Percentiles rank a stretch among this genome's conserved stretches.
These are phyloP conservation scores for Diaporthe sp. DNA, from an alignment of 2,329 filamentous ascomycete species.

Conservation along the genomic window DNA sequence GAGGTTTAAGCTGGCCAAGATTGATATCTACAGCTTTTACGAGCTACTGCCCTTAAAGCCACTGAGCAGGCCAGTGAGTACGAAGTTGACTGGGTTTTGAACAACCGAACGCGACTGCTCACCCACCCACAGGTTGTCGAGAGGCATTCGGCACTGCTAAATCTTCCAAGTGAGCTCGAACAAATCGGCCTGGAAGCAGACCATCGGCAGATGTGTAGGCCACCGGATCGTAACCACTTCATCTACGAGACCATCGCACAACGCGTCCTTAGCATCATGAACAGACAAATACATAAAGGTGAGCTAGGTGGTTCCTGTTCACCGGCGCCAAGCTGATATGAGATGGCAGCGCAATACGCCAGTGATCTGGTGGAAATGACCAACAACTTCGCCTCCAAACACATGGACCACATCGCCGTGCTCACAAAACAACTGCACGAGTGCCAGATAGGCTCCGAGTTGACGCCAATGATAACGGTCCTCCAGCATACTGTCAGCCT, in stretches of 20 bases:
- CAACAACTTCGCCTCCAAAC: constrained; percentile 13
- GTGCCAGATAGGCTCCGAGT: not conserved
- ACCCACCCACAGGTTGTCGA: constrained; percentile 16
- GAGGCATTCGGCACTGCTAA: constrained; percentile 31
- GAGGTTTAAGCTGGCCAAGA: constrained; percentile 16
- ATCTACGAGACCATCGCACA: constrained; percentile 28
- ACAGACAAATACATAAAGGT: constrained; percentile 32
- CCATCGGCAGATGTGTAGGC: constrained; percentile 30
- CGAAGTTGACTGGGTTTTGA: not conserved
- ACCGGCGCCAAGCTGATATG: not conserved
- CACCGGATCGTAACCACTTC: constrained; percentile 10
- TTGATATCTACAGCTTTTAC: constrained; percentile 32
- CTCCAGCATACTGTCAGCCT: not conserved
- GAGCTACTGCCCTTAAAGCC: constrained; percentile 18
- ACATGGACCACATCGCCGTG: constrained; percentile 10
- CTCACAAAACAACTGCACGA: constrained; percentile 20
- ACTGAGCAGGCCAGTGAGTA: constrained; percentile 3
- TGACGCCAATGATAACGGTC: not conserved
- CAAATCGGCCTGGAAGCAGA: constrained; percentile 30
- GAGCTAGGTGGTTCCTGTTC: too few relatives aligned
- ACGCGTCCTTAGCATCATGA: constrained; percentile 22
- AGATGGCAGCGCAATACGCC: constrained; percentile 13
- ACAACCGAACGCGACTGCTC: not conserved
- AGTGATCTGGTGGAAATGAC: constrained; percentile 29
- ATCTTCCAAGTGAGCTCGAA: constrained; percentile 18